phyloP scores from a whole-genome alignment of 768 basidiomycete genomes.

The Dentipellis fragilis region DNA sequence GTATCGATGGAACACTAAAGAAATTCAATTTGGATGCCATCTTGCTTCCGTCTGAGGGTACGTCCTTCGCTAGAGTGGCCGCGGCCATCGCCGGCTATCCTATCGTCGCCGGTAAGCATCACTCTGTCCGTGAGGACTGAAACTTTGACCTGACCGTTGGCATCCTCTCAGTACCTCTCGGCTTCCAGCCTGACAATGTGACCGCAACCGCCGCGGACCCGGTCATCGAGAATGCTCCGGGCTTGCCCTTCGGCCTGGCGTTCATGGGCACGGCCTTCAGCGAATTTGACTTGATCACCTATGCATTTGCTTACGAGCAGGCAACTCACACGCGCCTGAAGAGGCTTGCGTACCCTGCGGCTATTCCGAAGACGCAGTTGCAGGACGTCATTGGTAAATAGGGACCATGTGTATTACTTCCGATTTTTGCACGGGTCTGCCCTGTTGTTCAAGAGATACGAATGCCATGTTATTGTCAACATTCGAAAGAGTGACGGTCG shows the following conservation, averaged over 20 bases:
- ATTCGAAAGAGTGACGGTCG: no score
- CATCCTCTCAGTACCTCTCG: constrained; percentile 11
- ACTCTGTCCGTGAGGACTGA: not conserved
- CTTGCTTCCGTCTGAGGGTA: constrained; percentile 24
- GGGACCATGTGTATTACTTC: not conserved
- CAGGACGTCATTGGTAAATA: constrained; percentile 12
- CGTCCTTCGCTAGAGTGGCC: constrained; percentile 5
- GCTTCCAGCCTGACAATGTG: constrained; percentile 16
- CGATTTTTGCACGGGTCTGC: no score
- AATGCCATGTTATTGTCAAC: no score
- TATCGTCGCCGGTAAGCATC: constrained; percentile 7
- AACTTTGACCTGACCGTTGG: not conserved
- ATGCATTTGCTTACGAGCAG: constrained; percentile 21
- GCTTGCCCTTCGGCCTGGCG: constrained; percentile 16
- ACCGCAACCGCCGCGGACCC: constrained; percentile 10
- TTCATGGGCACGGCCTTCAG: constrained; percentile 20
- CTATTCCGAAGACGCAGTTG: constrained; percentile 19
- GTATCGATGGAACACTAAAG: constrained; percentile 25
- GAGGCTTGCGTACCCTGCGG: constrained; percentile 12
- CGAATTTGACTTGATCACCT: constrained; percentile 17
- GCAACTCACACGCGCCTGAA: constrained; percentile 17
- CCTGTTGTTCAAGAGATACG: no score
- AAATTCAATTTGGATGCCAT: constrained; percentile 24
- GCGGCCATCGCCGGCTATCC: constrained; percentile 17
- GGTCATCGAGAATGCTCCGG: constrained; percentile 14